These are phyloP conservation scores for Phytophthora sp. DNA, from an alignment of 352 stramenopile genomes.

Conservation along the genomic window DNA sequence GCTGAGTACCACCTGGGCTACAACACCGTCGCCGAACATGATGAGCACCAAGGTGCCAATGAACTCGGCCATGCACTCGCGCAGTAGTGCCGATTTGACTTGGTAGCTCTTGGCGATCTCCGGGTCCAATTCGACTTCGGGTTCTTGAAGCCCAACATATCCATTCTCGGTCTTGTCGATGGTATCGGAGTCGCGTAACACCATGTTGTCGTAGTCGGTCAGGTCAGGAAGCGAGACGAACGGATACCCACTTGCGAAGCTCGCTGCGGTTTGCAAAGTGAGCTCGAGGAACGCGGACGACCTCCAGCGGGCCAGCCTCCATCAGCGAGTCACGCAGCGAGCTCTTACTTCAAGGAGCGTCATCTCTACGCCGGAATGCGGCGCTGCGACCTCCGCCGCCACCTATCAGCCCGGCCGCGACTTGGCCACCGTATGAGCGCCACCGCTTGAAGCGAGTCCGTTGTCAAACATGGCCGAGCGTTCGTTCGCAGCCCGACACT, in stretches of 20 bases:
- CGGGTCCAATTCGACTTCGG: conserved; percentile 20
- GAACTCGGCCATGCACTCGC: conserved; percentile 62
- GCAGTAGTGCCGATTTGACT: conserved; percentile 37
- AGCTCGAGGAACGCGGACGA: not conserved
- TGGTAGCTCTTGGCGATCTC: conserved; percentile 14
- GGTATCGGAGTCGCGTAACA: not conserved
- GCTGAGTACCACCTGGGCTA: conserved; percentile 54
- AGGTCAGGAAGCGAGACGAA: not conserved
- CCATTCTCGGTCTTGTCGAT: conserved; percentile 25
- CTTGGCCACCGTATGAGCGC: too few species aligned
- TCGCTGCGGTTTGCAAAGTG: conserved; percentile 16
- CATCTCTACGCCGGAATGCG: conserved; percentile 14
- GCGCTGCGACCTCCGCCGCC: not conserved
- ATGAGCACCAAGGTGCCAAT: conserved; percentile 59
- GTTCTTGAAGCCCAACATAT: conserved; percentile 29
- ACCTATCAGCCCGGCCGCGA: too few species aligned
- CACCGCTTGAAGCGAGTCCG: too few species aligned
- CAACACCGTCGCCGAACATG: conserved; percentile 61
- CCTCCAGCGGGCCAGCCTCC: not conserved
- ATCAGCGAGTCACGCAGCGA: not conserved
- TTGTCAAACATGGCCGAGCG: not conserved
- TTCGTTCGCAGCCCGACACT: too few species aligned
- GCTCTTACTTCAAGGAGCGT: conserved; percentile 18
- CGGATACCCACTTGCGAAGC: conserved; percentile 2
- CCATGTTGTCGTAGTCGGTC: not conserved